Conservation (phyloP, 805 yeast species). For the Yamadazyma philogaea region DNA sequence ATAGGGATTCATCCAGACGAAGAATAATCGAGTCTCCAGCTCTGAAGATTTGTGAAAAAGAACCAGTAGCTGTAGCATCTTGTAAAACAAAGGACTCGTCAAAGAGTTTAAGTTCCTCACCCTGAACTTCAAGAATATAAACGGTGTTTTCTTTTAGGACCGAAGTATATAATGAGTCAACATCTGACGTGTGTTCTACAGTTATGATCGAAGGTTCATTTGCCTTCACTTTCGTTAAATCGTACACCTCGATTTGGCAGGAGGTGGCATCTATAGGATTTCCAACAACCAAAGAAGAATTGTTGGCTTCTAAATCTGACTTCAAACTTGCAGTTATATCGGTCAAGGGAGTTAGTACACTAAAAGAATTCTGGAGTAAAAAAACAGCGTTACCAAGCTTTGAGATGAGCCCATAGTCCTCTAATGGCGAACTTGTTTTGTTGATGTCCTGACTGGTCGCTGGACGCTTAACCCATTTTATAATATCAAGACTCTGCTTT, state of each 20-base stretch:
- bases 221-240: not conserved
- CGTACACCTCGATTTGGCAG: conserved; percentile 9
- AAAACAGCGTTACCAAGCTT: conserved; percentile 16
- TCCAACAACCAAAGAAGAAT: conserved; percentile 2
- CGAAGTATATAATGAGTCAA: conserved; percentile 1
- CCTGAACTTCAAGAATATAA: conserved; percentile 9
- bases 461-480: not conserved
- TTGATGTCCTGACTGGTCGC: not conserved
- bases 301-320: conserved; percentile 7
- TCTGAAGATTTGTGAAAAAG: conserved; percentile 4
- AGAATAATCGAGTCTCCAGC: conserved; percentile 7
- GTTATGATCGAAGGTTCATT: conserved; percentile 2
- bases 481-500: not conserved
- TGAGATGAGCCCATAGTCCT: conserved; percentile 17
- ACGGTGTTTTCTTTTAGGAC: not conserved
- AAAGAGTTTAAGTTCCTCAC: conserved; percentile 2
- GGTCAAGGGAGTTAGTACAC: conserved; percentile 9
- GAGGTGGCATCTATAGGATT: conserved; percentile 8
- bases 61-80: not conserved
- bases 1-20: not conserved
- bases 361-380: conserved; percentile 18
- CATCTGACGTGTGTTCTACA: not conserved
- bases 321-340: conserved; percentile 7
- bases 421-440: not conserved
- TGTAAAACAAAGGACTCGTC: conserved; percentile 3